Evolutionary conservation across 176 grass and related monocot species (phyloP), one percentile per base, ranked within the genome.

Genomic region (Poa annua): DNA sequence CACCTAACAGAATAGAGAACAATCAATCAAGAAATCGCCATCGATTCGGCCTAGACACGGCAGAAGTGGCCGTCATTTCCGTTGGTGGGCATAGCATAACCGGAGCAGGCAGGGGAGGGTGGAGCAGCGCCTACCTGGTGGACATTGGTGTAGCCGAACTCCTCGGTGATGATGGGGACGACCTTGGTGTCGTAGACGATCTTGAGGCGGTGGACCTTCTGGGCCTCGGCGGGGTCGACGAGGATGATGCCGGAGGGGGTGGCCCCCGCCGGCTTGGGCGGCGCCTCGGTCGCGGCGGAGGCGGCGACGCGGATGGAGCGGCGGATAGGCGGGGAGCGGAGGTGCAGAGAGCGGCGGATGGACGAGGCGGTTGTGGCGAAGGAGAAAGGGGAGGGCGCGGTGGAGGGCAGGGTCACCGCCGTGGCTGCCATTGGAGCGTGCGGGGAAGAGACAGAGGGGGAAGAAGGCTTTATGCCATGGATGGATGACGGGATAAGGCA

Each of bases 71-170:
- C 13, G 29, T 6, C 64, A 29, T 55, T 61, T 70, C 54, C 29
- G 29, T 29, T 29, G 29, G 29, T 29, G 29, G 29, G 29, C 29
- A 29, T 29, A 29, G 29, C 29, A 29, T 29, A n/a, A n/a, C n/a
- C n/a, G 1, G 29, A 29, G 29, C 29, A 29, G 29, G n/a, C n/a
- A n/a, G n/a, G n/a, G n/a, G 29, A 2, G 29, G 29, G 29, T 2
- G 29, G 29, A 29, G 29, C 29, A 29, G 29, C 29, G 29, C 29
- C 29, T 29, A 94, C 96, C 96, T 99, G 91, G 91, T 92, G 96
- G 78, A 92, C 47, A 86, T 99, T 99, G 42, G 71, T 87, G 89
- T 92, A 96, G 75, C 69, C 80, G 85, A 99, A 99, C 83, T 96
- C 88, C 34, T 92, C 93, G 21, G 80, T 90, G 68, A 99, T 85